Conservation (phyloP, 75 land plant genomes). For the Picea glauca region DNA sequence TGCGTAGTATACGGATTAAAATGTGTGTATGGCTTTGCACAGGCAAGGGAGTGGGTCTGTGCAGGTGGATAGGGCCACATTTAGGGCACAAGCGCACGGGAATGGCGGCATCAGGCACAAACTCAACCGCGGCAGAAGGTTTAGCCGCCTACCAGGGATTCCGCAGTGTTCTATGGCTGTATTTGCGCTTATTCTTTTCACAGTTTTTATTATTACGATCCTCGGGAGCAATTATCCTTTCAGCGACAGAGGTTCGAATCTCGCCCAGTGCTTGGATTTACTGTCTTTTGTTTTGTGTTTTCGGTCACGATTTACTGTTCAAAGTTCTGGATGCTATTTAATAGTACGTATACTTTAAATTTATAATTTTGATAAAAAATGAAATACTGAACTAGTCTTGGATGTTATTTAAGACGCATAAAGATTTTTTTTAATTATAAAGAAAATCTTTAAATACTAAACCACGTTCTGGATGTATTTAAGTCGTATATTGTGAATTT, state of each 20-base stretch:
- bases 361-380: too few species aligned
- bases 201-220: not conserved
- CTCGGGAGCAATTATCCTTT: slow-evolving; percentile 7
- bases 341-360: too few species aligned
- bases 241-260: slow-evolving; percentile 4
- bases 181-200: not conserved
- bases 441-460: too few species aligned
- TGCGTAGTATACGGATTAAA: not conserved
- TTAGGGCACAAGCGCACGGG: not conserved
- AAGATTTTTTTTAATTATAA: too few species aligned
- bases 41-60: slow-evolving; percentile 11
- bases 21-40: slow-evolving; percentile 10
- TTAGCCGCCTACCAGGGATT: not conserved
- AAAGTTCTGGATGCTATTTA: not conserved
- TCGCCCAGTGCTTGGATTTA: not conserved
- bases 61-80: slow-evolving; percentile 4
- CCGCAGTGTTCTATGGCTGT: slow-evolving; percentile 5
- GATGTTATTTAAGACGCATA: too few species aligned
- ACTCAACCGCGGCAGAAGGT: not conserved
- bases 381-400: too few species aligned
- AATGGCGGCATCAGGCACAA: slow-evolving; percentile 5
- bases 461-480: too few species aligned
- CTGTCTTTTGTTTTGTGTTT: not conserved
- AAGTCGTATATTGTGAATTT: too few species aligned
- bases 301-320: not conserved